Base-by-base conservation (phyloP, 2,329 filamentous ascomycete genomes). In the Fonsecaea nubica region DNA sequence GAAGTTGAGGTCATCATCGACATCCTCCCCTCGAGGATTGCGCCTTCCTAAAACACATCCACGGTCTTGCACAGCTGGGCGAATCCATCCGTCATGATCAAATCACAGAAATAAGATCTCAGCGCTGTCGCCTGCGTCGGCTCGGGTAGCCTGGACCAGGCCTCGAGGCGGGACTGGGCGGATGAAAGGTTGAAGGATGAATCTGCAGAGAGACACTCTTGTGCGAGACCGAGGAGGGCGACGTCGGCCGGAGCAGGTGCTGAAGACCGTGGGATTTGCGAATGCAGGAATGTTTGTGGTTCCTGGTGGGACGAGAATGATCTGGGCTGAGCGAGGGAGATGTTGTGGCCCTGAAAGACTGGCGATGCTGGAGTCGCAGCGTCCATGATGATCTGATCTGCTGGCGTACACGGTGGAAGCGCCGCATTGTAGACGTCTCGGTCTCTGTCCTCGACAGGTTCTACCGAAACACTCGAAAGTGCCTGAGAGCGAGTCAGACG, bases 61-160 rank as follows among this genome's bases (percentile, higher is more conserved):
- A 82, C 71, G 68, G 79, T 77, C 69, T 78, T 73, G 62, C 78
- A 80, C 12, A 82, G 71, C 32, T 72, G 67, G 32, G 78, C 67
- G 60, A 82, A 82, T 2, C 63, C 71, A 30, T 80, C 78, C 32
- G 80, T 76, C 35, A 81, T 77, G 1, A 82, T 72, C 60, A 80
- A 74, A 13, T 75, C 69, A 57, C 79, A 81, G 53, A 82, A 75
- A 76, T 79, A 82, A 42, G 75, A 64, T 78, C 77, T 9, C 48
- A 71, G 33, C 5, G 57, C 54, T 3, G 57, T 52, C n/a, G 53
- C 58, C 10, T 55, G 38, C 10, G 48, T 45, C 8, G 38, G 38
- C 13, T 36, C 32, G 21, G 58, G 56, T 8, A 55, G 62, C 40
- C 36, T 59, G 15, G 21, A 12, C 60, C 61, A 67, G 12, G 56